Percentiles rank a stretch among this genome's conserved stretches.
phyloP scores from a whole-genome alignment of 2,329 filamentous ascomycete genomes.

The Didymella pinodella region DNA sequence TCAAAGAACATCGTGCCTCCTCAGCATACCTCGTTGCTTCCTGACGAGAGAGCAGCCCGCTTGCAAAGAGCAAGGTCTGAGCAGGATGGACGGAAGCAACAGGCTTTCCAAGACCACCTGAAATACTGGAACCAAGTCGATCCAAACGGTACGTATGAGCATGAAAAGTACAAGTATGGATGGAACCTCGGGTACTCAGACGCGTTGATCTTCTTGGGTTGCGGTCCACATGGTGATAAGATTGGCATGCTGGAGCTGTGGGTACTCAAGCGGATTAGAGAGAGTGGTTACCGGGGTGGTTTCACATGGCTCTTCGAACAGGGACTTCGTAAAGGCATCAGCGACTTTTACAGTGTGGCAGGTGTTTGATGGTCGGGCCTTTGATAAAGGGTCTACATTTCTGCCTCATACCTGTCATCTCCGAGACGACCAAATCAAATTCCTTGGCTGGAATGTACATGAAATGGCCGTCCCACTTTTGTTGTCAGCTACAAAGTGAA shows the following conservation, averaged over 20 bases:
- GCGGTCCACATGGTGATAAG: constrained; percentile 54
- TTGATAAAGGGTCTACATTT: constrained; percentile 1
- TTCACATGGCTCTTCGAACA: constrained; percentile 63
- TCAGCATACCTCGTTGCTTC: constrained; percentile 36
- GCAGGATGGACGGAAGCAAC: constrained; percentile 45
- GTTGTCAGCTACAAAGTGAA: constrained; percentile 6
- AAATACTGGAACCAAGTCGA: constrained; percentile 59
- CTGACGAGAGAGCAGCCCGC: constrained; percentile 34
- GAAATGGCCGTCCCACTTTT: constrained; percentile 7
- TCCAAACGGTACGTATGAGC: constrained; percentile 59
- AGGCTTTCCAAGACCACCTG: constrained; percentile 55
- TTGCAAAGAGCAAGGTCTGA: constrained; percentile 53
- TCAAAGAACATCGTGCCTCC: constrained; percentile 52
- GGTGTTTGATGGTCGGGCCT: constrained; percentile 24
- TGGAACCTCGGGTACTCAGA: constrained; percentile 66
- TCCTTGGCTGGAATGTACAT: constrained; percentile 16
- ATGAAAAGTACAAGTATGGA: constrained; percentile 63
- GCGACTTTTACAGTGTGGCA: constrained; percentile 48
- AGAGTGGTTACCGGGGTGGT: constrained; percentile 58
- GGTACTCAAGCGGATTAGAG: constrained; percentile 63
- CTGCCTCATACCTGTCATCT: constrained; percentile 6
- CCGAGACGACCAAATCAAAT: constrained; percentile 16
- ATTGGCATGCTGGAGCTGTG: constrained; percentile 67
- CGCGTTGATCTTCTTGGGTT: constrained; percentile 60
- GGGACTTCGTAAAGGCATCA: constrained; percentile 57